A percentile compares a stretch with the other conserved stretches of the same genome.
Evolutionary conservation across 192 early-diverging fungal species (phyloP).

Genomic region (Entophlyctis helioformis): DNA sequence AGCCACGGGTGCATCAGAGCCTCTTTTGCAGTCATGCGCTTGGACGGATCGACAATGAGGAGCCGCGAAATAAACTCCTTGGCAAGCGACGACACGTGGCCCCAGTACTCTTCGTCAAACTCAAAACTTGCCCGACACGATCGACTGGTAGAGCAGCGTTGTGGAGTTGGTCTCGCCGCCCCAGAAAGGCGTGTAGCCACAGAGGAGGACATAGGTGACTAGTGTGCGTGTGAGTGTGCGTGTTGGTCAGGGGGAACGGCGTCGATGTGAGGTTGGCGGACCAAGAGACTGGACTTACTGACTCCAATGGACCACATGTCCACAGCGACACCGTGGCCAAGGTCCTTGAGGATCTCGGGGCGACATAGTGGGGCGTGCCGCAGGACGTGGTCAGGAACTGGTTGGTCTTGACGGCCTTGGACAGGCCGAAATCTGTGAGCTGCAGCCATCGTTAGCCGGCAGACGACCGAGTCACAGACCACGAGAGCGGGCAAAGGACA

Average conservation of each 20-base stretch:
- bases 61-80: constrained; percentile 66
- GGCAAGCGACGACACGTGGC: constrained; percentile 32
- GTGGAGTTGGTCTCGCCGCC: no score
- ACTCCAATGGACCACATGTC: constrained; percentile 71
- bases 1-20: constrained; percentile 36
- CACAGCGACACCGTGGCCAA: constrained; percentile 51
- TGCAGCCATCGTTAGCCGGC: no score
- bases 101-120: constrained; percentile 40
- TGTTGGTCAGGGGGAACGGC: no score
- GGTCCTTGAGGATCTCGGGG: constrained; percentile 55
- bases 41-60: constrained; percentile 52
- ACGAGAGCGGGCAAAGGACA: no score
- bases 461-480: background rate
- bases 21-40: constrained; percentile 39
- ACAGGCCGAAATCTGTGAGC: constrained; percentile 67
- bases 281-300: no score
- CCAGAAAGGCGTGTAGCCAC: constrained; percentile 43
- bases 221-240: no score
- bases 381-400: constrained; percentile 56
- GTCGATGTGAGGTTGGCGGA: no score
- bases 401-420: constrained; percentile 44
- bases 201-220: constrained; percentile 36
- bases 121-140: no score
- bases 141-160: no score
- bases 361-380: constrained; percentile 38